Percentiles rank a stretch among this genome's conserved stretches.
These are phyloP conservation scores for Eremomyces bilateralis DNA, from an alignment of 495 filamentous ascomycete genomes.

Conservation along the genomic window DNA sequence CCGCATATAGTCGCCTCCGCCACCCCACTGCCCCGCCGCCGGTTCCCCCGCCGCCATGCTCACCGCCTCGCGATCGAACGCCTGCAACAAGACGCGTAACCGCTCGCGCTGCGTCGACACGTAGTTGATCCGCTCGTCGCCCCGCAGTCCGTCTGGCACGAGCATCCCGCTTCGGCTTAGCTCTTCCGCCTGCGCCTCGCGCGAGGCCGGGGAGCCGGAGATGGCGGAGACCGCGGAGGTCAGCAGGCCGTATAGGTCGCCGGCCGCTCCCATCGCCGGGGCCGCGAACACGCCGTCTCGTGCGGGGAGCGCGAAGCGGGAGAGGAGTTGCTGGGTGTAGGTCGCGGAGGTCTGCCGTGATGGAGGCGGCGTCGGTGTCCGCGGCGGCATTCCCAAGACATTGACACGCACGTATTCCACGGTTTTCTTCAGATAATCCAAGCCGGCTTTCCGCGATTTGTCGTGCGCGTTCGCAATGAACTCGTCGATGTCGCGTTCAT, in stretches of 20 bases:
- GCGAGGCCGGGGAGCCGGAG: constrained; percentile 18
- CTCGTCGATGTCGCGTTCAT: constrained; percentile 77
- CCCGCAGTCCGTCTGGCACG: constrained; percentile 41
- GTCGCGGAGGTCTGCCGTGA: constrained; percentile 31
- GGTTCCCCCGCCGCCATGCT: constrained; percentile 17
- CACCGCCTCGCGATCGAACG: constrained; percentile 51
- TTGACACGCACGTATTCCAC: constrained; percentile 56
- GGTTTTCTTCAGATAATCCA: constrained; percentile 57
- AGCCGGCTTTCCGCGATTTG: constrained; percentile 50
- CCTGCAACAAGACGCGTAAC: constrained; percentile 45
- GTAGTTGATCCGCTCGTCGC: constrained; percentile 43
- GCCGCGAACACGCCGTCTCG: constrained; percentile 25
- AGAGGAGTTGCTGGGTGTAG: constrained; percentile 63
- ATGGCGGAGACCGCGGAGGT: constrained; percentile 40
- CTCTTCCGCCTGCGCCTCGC: constrained; percentile 29
- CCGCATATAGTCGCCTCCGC: constrained; percentile 29
- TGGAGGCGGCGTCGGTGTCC: constrained; percentile 26
- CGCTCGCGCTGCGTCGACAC: constrained; percentile 52
- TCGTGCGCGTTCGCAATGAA: constrained; percentile 71
- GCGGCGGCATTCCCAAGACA: constrained; percentile 34
- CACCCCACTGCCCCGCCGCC: constrained; percentile 8
- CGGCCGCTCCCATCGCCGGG: constrained; percentile 23
- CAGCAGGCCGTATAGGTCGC: constrained; percentile 56
- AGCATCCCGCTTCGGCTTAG: constrained; percentile 36
- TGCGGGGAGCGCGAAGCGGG: constrained; percentile 63